These are phyloP conservation scores for Lipomyces starkeyi DNA, from an alignment of 805 yeast genomes.

Conservation along the genomic window DNA sequence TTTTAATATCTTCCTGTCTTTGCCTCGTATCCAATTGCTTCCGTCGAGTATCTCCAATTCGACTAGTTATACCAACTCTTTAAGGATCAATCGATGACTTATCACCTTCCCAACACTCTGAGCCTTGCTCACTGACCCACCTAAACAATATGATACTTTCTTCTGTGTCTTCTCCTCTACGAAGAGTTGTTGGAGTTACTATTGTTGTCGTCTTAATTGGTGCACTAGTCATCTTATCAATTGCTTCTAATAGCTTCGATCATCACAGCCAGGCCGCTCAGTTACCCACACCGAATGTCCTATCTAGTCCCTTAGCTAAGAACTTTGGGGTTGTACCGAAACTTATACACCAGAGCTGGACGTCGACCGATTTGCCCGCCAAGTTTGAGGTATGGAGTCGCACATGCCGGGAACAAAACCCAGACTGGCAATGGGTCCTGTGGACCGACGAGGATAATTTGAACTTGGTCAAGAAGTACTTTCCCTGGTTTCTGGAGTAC, in stretches of 20 bases:
- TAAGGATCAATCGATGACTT: too few relatives aligned
- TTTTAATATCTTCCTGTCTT: too few relatives aligned
- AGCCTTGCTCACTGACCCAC: too few relatives aligned
- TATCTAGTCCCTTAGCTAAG: not conserved
- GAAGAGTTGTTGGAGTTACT: too few relatives aligned
- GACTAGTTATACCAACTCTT: too few relatives aligned
- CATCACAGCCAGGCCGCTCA: not conserved
- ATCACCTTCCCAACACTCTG: too few relatives aligned
- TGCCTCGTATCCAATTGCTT: too few relatives aligned
- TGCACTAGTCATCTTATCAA: too few relatives aligned
- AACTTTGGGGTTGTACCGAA: not conserved
- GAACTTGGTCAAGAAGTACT: not conserved
- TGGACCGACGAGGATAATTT: not conserved
- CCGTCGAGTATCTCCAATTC: too few relatives aligned
- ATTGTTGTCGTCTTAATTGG: too few relatives aligned
- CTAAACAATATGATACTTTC: too few relatives aligned
- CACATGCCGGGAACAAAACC: not conserved
- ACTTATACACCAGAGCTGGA: not conserved
- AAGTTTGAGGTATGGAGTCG: not conserved
- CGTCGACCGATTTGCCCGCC: not conserved
- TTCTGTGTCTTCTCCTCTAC: too few relatives aligned
- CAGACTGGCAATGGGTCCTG: conserved; percentile 1
- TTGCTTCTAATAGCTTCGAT: not conserved
- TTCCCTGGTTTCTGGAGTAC: not conserved
- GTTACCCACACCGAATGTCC: not conserved